Evolutionary conservation across 345 rosid species (phyloP).

Genomic region (Lepidium aucheri): DNA sequence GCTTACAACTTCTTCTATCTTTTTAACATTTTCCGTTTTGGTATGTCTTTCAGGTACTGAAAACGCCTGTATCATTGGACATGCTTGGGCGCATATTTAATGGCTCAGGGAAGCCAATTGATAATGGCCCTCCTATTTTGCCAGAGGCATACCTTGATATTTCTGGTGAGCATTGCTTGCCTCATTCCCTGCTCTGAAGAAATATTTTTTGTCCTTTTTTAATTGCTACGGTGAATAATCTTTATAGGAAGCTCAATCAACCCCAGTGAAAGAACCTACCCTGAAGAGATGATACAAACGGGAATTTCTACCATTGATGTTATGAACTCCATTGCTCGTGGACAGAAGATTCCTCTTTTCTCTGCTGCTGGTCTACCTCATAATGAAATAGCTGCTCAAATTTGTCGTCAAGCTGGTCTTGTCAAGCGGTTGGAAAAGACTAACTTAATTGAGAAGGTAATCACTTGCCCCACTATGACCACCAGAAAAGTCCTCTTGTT

Average conservation of each 20-base stretch:
- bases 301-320: conserved; percentile 99
- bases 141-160: conserved; percentile 98
- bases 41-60: conserved; percentile 59
- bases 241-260: conserved; percentile 89
- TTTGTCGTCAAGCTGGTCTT: conserved; percentile 98
- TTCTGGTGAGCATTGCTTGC: conserved; percentile 47
- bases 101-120: conserved; percentile 99
- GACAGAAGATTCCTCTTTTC: conserved; percentile 97
- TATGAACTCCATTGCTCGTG: conserved; percentile 99
- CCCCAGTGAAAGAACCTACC: conserved; percentile 99
- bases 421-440: conserved; percentile 96
- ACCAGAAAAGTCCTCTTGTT: neutral
- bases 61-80: conserved; percentile 93
- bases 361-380: conserved; percentile 99
- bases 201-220: neutral
- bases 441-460: conserved; percentile 80
- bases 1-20: neutral
- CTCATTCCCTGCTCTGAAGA: neutral
- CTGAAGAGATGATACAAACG: conserved; percentile 98
- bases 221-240: neutral
- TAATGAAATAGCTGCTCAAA: conserved; percentile 99
- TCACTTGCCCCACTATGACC: neutral
- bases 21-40: neutral
- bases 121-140: conserved; percentile 94
- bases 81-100: conserved; percentile 99